Conservation (phyloP, 140 eudicot species). For the Stevia rebaudiana region DNA sequence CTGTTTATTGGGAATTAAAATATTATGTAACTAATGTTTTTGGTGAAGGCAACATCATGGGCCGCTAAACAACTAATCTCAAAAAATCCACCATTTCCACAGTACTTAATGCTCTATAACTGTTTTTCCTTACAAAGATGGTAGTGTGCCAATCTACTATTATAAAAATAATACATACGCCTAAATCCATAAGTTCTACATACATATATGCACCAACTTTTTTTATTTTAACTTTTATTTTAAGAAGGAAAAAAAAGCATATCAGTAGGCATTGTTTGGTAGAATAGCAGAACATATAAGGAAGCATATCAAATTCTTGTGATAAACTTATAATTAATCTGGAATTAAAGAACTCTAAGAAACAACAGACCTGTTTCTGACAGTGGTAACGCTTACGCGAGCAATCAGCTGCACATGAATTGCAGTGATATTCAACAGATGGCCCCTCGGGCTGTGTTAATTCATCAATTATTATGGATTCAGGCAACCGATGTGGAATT, state of each 20-base stretch:
- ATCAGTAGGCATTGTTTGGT: neutral
- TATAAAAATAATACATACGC: neutral
- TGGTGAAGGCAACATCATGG: neutral
- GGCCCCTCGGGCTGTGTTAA: conserved; percentile 76
- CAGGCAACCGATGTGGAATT: conserved; percentile 56
- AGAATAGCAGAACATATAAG: neutral
- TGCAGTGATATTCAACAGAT: conserved; percentile 91
- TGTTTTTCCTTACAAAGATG: neutral
- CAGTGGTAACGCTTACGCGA: conserved; percentile 97
- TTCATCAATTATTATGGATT: conserved; percentile 69
- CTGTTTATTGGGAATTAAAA: neutral
- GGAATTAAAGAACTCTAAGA: neutral
- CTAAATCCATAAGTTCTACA: neutral
- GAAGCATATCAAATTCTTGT: neutral
- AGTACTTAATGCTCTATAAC: neutral
- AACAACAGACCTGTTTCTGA: conserved; percentile 85
- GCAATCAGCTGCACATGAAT: conserved; percentile 97
- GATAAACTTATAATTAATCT: neutral
- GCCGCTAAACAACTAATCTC: neutral
- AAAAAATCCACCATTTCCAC: neutral
- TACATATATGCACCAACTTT: neutral
- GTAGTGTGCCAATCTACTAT: neutral
- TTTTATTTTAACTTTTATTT: neutral
- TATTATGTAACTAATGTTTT: neutral
- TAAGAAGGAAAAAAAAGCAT: neutral